Conservation (phyloP, 2,329 filamentous ascomycete species). For the Escovopsis sp. region DNA sequence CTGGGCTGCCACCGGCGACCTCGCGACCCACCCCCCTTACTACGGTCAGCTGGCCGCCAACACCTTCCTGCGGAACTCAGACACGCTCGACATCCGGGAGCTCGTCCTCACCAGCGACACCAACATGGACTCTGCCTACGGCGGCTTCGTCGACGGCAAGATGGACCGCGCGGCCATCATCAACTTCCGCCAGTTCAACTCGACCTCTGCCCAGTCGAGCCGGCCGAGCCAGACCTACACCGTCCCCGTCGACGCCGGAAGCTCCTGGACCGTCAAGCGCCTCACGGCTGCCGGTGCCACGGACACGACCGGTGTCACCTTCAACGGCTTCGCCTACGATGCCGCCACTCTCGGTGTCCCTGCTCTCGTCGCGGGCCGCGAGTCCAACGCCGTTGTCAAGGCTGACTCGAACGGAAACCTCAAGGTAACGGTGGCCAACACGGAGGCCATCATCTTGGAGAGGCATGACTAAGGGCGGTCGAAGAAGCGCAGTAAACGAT, state of each 20-base stretch:
- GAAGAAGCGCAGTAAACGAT: too few species aligned
- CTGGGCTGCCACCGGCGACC: constrained; percentile 7
- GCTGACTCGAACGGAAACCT: constrained; percentile 6
- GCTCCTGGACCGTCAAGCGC: constrained; percentile 6
- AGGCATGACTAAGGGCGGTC: background rate
- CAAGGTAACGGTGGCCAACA: constrained; percentile 7
- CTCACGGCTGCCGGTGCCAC: constrained; percentile 8
- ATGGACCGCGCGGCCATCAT: constrained; percentile 9
- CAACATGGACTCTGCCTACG: constrained; percentile 11
- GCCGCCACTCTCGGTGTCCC: constrained; percentile 7
- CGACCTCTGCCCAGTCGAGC: background rate
- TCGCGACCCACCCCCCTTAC: constrained; percentile 9
- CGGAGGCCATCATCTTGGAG: constrained; percentile 9
- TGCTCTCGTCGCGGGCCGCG: background rate
- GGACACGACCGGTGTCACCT: constrained; percentile 8
- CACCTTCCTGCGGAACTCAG: constrained; percentile 8
- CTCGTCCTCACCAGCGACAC: constrained; percentile 5
- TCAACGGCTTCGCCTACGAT: constrained; percentile 10
- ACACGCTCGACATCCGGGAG: constrained; percentile 4
- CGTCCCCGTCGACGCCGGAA: constrained; percentile 5
- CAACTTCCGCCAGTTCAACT: constrained; percentile 9
- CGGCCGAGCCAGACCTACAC: constrained; percentile 6
- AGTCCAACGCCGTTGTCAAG: constrained; percentile 3
- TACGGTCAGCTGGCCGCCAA: constrained; percentile 11
- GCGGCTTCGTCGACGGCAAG: constrained; percentile 6